Base-by-base conservation (phyloP, 768 basidiomycete species). In the Boletus sp. region DNA sequence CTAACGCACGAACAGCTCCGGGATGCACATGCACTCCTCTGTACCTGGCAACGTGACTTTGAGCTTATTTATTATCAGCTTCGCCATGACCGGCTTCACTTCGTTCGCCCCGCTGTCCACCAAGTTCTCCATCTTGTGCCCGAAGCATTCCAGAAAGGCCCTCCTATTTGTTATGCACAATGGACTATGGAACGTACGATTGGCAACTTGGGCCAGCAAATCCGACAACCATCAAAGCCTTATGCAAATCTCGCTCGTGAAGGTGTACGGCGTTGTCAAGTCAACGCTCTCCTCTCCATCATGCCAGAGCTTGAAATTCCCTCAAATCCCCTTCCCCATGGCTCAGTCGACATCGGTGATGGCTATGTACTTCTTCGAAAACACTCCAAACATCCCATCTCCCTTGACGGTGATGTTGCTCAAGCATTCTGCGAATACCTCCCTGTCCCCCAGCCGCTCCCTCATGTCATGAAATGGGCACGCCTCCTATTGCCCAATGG, bases 31-130 rank as follows among this genome's bases (percentile, higher is more conserved):
- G 7, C 24, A 0, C 50, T 63, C 1, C 52, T 73, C 1, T 53
- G 55, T 10, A 45, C 62, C 4, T 76, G 72, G 60, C 52, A 66
- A 7, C 48, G 45, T 1, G 72, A 73, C 1, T 76, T 69, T 28
- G 70, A 77, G 45, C 17, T 28, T 0, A 10, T 72, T 0, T 76
- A 75, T 45, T 64, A 64, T 48, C 64, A 71, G 10, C 61, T 58
- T 0, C 18, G 47, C 1, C 47, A 48, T 0, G 63, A 71, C 29
- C 63, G 59, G 0, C 12, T 77, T 7, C 74, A 77, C 41, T 70
- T 77, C 41, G 42, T 71, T 10, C 40, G 60, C 1, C 74, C 67
- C 0, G 57, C 56, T 28, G 57, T 75, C 3, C 76, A 77, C 48
- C 56, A 61, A 8, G 36, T 67, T 4, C 9, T 51, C 2, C 76